A percentile compares a stretch with the other conserved stretches of the same genome.
phyloP scores from a whole-genome alignment of 192 early-diverging fungal species.

The Coemansia sp. region DNA sequence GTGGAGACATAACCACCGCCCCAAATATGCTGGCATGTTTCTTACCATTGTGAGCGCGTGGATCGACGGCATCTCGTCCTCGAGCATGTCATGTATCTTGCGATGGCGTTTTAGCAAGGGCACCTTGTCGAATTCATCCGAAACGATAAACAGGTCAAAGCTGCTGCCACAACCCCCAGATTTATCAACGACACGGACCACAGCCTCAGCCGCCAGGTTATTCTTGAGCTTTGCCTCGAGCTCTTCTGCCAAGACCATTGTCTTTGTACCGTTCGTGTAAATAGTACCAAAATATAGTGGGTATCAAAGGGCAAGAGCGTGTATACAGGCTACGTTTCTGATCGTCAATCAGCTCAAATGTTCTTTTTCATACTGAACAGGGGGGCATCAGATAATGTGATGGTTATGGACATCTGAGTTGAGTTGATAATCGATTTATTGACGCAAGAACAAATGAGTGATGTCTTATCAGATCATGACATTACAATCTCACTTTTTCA shows the following conservation, averaged over 20 bases:
- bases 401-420: slow-evolving; percentile 5
- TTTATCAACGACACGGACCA: slow-evolving; percentile 18
- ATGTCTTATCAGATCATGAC: too few species aligned
- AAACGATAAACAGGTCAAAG: slow-evolving; percentile 80
- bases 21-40: background rate
- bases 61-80: slow-evolving; percentile 81
- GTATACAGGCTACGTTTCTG: background rate
- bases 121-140: slow-evolving; percentile 66
- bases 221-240: slow-evolving; percentile 14
- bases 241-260: slow-evolving; percentile 12
- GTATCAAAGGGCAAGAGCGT: background rate
- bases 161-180: slow-evolving; percentile 87
- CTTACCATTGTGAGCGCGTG: slow-evolving; percentile 60
- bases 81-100: slow-evolving; percentile 74
- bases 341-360: background rate
- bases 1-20: background rate
- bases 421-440: too few species aligned
- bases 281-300: background rate
- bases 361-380: background rate
- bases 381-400: background rate
- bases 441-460: too few species aligned
- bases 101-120: slow-evolving; percentile 79
- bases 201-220: background rate
- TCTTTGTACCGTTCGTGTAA: background rate
- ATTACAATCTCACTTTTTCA: too few species aligned